Base-by-base conservation (phyloP, 768 basidiomycete species). In the Daedaleopsis nitida region DNA sequence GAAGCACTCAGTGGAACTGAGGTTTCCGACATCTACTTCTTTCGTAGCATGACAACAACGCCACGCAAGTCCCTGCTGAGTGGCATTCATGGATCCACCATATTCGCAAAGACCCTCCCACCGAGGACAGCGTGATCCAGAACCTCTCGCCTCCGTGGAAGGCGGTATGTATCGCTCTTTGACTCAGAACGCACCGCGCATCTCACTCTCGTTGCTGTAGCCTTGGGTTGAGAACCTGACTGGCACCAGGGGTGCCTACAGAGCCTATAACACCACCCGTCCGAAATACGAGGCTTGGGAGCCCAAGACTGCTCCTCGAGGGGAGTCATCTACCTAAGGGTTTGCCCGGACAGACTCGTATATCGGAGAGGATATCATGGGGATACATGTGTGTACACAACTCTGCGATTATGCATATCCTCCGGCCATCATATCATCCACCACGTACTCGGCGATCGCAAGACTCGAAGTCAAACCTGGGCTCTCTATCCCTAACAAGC, bases 1-100 rank as follows among this genome's bases (percentile, higher is more conserved):
- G 10, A 50, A 17, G 32, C 5, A 44, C 5, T 21, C 24, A 21
- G n/a, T 27, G 27, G 11, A 47, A 24, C 7, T 13, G 16, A 24
- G 19, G 8, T 16, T 48, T n/a, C 35, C 39, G 1, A 47, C 16
- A 42, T 24, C 17, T 14, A 7, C 44, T 21, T 43, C 13, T n/a
- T 43, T 1, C 55, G 14, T 58, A 92, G 85, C 92, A 95, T 70
- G 85, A 94, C 63, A 88, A 82, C 76, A 90, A 98, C 69, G 93
- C 92, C n/a, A 83, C 92, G 0, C 96, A 99, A 79, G 88, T 97
- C 38, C 92, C 94, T 16, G 85, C 96, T 0, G 95, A 96, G 76
- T 98, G 96, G 96, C 96, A 97, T 77, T 87, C 95, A 5, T 98
- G 96, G 96, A 76, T 98, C 39, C 81, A 83, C 11, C 94, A 97